A percentile compares a stretch with the other conserved stretches of the same genome.
These are phyloP conservation scores for Eucalyptus regnans DNA, from an alignment of 345 rosid genomes.

Conservation along the genomic window DNA sequence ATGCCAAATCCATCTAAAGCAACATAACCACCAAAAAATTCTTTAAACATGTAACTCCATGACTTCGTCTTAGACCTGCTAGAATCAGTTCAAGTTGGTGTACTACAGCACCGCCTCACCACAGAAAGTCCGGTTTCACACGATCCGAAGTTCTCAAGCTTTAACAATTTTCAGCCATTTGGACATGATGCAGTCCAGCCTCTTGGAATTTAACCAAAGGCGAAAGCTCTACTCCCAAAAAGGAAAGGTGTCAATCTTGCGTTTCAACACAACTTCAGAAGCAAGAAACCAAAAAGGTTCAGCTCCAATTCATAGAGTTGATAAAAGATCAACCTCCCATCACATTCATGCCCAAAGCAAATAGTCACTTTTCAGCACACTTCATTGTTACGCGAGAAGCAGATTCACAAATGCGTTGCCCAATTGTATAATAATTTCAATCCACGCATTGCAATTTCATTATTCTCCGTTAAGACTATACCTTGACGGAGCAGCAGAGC, in stretches of 20 bases:
- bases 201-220: neutral
- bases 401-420: neutral
- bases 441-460: neutral
- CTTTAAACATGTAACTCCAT: neutral
- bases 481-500: slow-evolving; percentile 72
- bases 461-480: neutral
- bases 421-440: neutral
- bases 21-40: neutral
- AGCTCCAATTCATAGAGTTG: neutral
- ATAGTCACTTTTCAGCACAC: neutral
- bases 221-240: neutral
- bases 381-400: neutral
- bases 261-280: neutral
- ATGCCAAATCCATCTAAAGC: neutral
- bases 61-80: neutral
- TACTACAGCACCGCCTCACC: neutral
- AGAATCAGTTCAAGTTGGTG: neutral
- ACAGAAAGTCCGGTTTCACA: neutral
- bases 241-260: neutral
- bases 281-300: neutral
- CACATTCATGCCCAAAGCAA: neutral
- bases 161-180: neutral
- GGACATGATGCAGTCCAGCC: neutral
- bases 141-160: neutral
- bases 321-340: neutral